Conservation (phyloP, 192 early-diverging fungal genomes). For the Coemansia sp. region DNA sequence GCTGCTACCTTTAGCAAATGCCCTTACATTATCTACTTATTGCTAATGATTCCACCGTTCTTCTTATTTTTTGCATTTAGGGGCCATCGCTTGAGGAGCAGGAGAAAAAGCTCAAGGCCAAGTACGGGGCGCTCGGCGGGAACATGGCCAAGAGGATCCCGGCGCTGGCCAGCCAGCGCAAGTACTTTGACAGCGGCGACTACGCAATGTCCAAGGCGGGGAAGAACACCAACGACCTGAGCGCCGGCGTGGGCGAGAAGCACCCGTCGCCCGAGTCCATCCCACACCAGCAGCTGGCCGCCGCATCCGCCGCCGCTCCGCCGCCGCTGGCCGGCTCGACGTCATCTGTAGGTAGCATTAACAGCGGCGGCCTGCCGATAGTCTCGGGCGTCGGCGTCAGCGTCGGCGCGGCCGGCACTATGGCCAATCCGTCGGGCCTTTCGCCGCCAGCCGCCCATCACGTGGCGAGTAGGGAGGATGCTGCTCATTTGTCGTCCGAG, state of each 20-base stretch:
- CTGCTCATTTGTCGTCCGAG: too few relatives aligned
- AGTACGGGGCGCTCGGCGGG: constrained; percentile 3
- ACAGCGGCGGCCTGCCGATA: not conserved
- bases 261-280: constrained; percentile 93
- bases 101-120: constrained; percentile 7
- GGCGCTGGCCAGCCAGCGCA: constrained; percentile 70
- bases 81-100: constrained; percentile 5
- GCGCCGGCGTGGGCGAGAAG: constrained; percentile 78
- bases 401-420: not conserved
- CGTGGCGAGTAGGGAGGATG: too few relatives aligned
- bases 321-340: constrained; percentile 7
- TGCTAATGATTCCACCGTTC: too few relatives aligned
- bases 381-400: not conserved
- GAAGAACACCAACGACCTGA: constrained; percentile 56
- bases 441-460: not conserved
- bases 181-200: constrained; percentile 99
- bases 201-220: constrained; percentile 97
- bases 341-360: not conserved
- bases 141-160: not conserved
- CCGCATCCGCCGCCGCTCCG: not conserved
- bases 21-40: not conserved
- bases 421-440: constrained; percentile 16
- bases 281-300: constrained; percentile 71
- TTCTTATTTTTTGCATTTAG: not conserved
- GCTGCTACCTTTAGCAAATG: not conserved